Percentiles rank a stretch among this genome's conserved stretches.
phyloP scores from a whole-genome alignment of 306 rosid species.

The Cicer judaicum region DNA sequence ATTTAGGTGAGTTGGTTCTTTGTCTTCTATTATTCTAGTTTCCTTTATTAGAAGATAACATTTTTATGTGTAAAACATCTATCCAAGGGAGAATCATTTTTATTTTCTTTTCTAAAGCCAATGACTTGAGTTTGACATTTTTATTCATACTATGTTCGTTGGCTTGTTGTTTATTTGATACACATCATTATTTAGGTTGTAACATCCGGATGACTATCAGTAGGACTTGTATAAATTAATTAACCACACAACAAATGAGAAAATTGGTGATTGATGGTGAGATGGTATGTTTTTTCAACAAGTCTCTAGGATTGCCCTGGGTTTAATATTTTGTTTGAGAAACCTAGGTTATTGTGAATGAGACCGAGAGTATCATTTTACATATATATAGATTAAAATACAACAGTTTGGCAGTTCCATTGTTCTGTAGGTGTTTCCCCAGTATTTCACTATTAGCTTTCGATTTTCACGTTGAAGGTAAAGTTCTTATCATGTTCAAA shows the following conservation, averaged over 20 bases:
- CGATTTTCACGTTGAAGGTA: background rate
- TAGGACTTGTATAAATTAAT: background rate
- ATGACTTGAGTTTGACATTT: background rate
- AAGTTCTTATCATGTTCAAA: conserved; percentile 13
- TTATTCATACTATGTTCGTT: background rate
- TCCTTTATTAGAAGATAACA: too few relatives aligned
- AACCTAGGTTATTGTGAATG: background rate
- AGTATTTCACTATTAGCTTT: conserved; percentile 16
- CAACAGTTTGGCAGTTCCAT: conserved; percentile 22
- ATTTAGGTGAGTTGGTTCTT: too few relatives aligned
- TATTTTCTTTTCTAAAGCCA: background rate
- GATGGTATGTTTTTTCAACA: background rate
- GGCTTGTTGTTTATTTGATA: background rate
- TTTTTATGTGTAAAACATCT: too few relatives aligned
- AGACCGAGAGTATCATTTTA: background rate
- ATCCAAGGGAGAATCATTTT: too few relatives aligned
- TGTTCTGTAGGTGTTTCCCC: conserved; percentile 26
- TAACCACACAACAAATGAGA: background rate
- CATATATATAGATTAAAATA: background rate
- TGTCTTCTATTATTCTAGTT: too few relatives aligned
- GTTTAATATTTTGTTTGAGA: background rate
- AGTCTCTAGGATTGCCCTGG: background rate
- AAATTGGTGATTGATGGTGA: background rate
- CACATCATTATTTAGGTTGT: background rate
- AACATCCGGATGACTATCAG: too few relatives aligned